phyloP scores from a whole-genome alignment of 192 early-diverging fungal genomes.

The Geranomyces variabilis region DNA sequence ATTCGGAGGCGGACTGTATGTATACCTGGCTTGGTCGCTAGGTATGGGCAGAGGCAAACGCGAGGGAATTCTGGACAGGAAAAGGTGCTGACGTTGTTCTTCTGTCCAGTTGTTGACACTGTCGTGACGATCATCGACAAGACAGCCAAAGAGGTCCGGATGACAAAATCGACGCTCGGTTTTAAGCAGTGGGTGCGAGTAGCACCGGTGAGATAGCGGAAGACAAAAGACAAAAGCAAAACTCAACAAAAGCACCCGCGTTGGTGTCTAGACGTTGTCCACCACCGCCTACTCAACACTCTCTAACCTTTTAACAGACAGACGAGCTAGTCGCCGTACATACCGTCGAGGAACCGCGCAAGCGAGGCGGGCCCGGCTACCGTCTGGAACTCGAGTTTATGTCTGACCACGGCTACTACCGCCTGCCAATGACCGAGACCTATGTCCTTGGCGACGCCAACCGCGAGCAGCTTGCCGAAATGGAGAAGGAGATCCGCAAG shows the following conservation, averaged over 20 bases:
- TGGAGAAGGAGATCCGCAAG: slow-evolving; percentile 28
- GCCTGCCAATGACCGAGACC: slow-evolving; percentile 30
- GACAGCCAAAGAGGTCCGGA: slow-evolving; percentile 17
- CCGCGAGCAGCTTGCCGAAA: slow-evolving; percentile 18
- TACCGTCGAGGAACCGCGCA: not conserved
- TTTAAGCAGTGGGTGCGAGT: slow-evolving; percentile 24
- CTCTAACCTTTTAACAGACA: not conserved
- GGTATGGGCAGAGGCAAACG: not conserved
- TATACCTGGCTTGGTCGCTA: slow-evolving; percentile 16
- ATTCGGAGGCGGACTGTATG: slow-evolving; percentile 8
- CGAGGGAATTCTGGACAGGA: not conserved
- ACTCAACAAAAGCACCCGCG: no score
- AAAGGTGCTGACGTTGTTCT: not conserved
- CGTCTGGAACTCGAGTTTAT: slow-evolving; percentile 40
- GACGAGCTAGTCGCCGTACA: slow-evolving; percentile 4
- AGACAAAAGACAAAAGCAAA: no score
- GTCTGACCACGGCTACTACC: slow-evolving; percentile 39
- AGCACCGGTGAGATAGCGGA: slow-evolving; percentile 23
- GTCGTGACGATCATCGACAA: slow-evolving; percentile 35
- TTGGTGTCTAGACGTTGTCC: no score
- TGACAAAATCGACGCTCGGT: slow-evolving; percentile 36
- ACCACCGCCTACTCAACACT: no score
- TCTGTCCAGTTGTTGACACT: slow-evolving; percentile 25
- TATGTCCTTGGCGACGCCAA: slow-evolving; percentile 29
- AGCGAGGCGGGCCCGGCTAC: not conserved